Base-by-base conservation (phyloP, 441 rosid genomes). In the Populus hybrid region DNA sequence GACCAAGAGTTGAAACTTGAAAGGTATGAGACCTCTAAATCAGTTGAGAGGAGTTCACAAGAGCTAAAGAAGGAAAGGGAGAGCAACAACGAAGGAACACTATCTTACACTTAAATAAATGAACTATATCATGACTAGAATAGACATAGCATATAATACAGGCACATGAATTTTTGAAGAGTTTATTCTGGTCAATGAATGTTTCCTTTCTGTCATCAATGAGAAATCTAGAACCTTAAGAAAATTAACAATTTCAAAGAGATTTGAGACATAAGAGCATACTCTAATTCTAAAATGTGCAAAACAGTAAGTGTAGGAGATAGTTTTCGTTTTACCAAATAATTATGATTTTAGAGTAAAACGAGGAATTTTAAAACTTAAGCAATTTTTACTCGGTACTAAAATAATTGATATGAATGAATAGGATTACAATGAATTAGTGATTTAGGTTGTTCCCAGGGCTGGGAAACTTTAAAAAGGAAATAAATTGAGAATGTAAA, bases 371-470 rank as follows among this genome's bases (percentile, higher is more conserved):
- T 21, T 9, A 67, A 65, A n/a, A 30, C 38, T 61, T 77, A 32
- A 26, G 16, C 36, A 46, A 21, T 18, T 21, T 18, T 1, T 50
- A 75, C 67, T 68, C 21, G 3, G 71, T 28, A 38, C 2, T 7
- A 12, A 14, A 35, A 65, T 66, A 24, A 71, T 46, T 66, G 36
- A 67, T 71, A 64, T 11, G 66, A 38, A 67, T 38, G 57, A 9
- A 40, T 59, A 23, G 35, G 69, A 59, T 9, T 28, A 19, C 61
- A 24, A 34, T 73, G 61, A 40, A 36, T 73, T 61, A 36, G 61
- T 57, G 42, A 73, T 73, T 73, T 59, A 18, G 46, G 28, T 69
- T 59, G 67, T 57, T 69, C 61, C 68, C 12, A 42, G 72, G 24
- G 2, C 35, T 46, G 28, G 30, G 38, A 30, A 61, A 34, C 26